Evolutionary conservation across 129 eudicot genomes (phyloP).

Genomic region (Flaveria brownii): DNA sequence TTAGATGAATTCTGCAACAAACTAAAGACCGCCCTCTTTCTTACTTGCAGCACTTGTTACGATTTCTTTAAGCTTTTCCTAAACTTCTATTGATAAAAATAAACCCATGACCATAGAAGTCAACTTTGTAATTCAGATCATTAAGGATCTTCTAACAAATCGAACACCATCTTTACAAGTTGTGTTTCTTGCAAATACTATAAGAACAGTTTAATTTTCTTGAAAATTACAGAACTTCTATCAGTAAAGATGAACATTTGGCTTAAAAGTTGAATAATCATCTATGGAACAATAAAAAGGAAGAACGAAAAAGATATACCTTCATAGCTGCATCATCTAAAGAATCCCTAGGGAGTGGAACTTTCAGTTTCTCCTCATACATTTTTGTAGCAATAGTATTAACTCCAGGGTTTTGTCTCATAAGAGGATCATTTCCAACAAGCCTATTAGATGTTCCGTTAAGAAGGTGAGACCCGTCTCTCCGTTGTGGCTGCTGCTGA

Average conservation of each 20-base stretch:
- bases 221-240: background rate
- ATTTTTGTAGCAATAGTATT: constrained; percentile 89
- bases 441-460: constrained; percentile 77
- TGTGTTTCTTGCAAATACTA: background rate
- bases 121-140: background rate
- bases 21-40: no score
- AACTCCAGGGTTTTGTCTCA: constrained; percentile 86
- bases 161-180: background rate
- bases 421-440: constrained; percentile 76
- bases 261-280: background rate
- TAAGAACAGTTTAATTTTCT: background rate
- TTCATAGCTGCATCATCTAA: constrained; percentile 77
- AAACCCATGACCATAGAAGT: background rate
- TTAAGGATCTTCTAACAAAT: background rate
- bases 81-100: background rate
- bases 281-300: background rate
- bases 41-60: no score
- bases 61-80: background rate
- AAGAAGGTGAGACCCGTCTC: constrained; percentile 79
- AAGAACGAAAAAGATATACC: constrained; percentile 38
- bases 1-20: no score
- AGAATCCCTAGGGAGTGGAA: constrained; percentile 61
- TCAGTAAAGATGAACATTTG: background rate
- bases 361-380: constrained; percentile 84
- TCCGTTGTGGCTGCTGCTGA: constrained; percentile 77